Evolutionary conservation across 306 rosid species (phyloP).

Genomic region (Urtica urens): DNA sequence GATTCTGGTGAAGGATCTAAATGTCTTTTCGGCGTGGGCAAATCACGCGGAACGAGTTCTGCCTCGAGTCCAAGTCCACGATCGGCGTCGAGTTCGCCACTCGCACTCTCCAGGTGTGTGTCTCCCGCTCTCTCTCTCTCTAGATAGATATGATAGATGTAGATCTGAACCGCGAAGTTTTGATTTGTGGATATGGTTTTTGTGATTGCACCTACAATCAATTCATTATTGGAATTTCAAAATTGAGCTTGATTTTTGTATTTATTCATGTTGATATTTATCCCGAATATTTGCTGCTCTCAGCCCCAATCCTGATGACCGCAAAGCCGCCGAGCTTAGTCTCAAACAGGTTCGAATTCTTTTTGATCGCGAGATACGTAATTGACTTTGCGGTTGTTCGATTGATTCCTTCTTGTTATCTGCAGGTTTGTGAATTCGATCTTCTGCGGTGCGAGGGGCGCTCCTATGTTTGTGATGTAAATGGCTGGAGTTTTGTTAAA

Average conservation of each 20-base stretch:
- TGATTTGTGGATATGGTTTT: no score
- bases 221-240: no score
- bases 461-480: slow-evolving; percentile 96
- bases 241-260: no score
- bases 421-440: slow-evolving; percentile 98
- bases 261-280: no score
- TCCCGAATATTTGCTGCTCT: no score
- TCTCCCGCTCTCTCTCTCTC: no score
- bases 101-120: slow-evolving; percentile 96
- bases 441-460: slow-evolving; percentile 89
- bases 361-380: slow-evolving; percentile 6
- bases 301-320: no score
- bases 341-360: background rate
- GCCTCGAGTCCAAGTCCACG: slow-evolving; percentile 94
- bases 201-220: no score
- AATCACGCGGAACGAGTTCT: slow-evolving; percentile 83
- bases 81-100: slow-evolving; percentile 97
- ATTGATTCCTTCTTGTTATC: slow-evolving; percentile 15
- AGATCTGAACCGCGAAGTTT: no score
- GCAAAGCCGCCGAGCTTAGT: no score
- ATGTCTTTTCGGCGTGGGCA: slow-evolving; percentile 48
- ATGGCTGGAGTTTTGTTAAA: slow-evolving; percentile 99
- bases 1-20: no score
- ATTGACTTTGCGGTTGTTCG: slow-evolving; percentile 10
- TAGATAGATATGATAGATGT: no score